phyloP scores from a whole-genome alignment of 2,329 filamentous ascomycete species.

The Penicillium crustosum region DNA sequence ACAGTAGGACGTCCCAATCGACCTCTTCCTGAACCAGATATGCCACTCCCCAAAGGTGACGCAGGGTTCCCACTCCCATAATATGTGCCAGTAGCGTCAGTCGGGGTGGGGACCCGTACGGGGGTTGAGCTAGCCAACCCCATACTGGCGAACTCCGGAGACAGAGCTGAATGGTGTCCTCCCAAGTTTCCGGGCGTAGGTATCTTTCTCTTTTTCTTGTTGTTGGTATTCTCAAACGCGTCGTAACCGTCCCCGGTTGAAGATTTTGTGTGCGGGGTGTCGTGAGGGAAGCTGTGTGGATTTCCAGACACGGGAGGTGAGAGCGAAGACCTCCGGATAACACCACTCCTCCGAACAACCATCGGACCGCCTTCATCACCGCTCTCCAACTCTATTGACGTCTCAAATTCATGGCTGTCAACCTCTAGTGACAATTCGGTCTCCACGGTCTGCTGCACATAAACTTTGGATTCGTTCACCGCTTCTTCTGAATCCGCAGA shows the following conservation, averaged over 20 bases:
- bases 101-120: conserved; percentile 43
- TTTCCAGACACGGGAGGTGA: conserved; percentile 24
- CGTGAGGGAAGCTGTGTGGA: background rate
- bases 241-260: conserved; percentile 86
- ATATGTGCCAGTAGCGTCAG: conserved; percentile 54
- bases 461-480: conserved; percentile 47
- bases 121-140: conserved; percentile 53
- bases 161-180: conserved; percentile 58
- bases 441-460: conserved; percentile 47
- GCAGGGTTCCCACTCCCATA: conserved; percentile 57
- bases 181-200: conserved; percentile 76
- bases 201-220: conserved; percentile 99
- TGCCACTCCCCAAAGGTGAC: conserved; percentile 62
- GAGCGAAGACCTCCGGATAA: conserved; percentile 42
- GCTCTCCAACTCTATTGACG: conserved; percentile 58
- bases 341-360: conserved; percentile 44
- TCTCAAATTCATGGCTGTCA: conserved; percentile 50
- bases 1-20: conserved; percentile 66
- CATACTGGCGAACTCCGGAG: conserved; percentile 65
- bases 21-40: conserved; percentile 82
- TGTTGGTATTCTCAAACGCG: conserved; percentile 96
- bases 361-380: conserved; percentile 59
- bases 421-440: conserved; percentile 40
- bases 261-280: conserved; percentile 43
- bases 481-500: conserved; percentile 58